Conservation (phyloP, 805 yeast species). For the Priceomyces haplophilus region DNA sequence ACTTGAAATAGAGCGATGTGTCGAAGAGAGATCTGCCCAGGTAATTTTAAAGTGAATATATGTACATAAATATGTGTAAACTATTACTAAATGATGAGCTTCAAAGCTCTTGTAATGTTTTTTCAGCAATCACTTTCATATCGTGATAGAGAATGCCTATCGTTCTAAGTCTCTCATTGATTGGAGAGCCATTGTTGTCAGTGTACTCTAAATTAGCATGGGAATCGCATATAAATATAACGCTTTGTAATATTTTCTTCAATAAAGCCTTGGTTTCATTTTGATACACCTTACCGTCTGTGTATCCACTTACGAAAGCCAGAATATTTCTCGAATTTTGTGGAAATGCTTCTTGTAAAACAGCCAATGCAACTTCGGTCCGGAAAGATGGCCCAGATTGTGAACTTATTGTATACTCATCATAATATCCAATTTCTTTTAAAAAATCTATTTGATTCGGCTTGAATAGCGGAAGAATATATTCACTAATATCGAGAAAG, state of each 20-base stretch:
- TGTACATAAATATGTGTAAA: not conserved
- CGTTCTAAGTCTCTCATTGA: constrained; percentile 15
- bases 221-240: constrained; percentile 21
- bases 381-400: constrained; percentile 63
- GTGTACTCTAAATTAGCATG: constrained; percentile 15
- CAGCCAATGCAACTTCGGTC: constrained; percentile 71
- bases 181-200: constrained; percentile 13
- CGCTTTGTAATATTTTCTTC: constrained; percentile 29
- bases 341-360: constrained; percentile 37
- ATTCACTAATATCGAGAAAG: constrained; percentile 57
- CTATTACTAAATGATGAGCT: not conserved
- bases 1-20: constrained; percentile 26
- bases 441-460: constrained; percentile 45
- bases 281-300: constrained; percentile 44
- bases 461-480: constrained; percentile 34
- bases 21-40: constrained; percentile 17
- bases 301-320: constrained; percentile 45
- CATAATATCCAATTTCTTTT: constrained; percentile 54
- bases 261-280: constrained; percentile 27
- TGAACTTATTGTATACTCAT: constrained; percentile 64
- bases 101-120: constrained; percentile 7
- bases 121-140: constrained; percentile 22
- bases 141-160: constrained; percentile 26
- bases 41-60: constrained; percentile 4
- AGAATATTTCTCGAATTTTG: constrained; percentile 28